Evolutionary conservation across 2,329 filamentous ascomycete genomes (phyloP), one percentile per base, ranked within the genome.

Genomic region (Penicillium psychrosexuale): DNA sequence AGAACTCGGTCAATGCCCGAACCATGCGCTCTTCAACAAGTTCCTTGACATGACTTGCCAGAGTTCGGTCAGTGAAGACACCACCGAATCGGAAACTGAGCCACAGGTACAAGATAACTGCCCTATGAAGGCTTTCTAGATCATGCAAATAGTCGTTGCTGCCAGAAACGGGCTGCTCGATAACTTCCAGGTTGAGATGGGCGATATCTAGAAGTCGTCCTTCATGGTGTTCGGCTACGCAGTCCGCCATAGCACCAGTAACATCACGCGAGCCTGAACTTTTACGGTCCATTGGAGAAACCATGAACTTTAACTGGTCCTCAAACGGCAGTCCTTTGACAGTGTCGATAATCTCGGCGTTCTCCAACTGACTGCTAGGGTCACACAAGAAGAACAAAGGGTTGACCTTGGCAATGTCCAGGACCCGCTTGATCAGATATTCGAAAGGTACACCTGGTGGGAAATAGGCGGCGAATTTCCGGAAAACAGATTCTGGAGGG

Each of bases 41-140:
- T 7, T 76, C 73, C 68, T 96, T 96, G 46, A 90, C 84, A 68
- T 96, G 86, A 60, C 89, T 87, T 0, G 90, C 91, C 40, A 96
- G 78, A 0, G 78, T 78, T 64, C 93, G 84, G 60, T 87, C 89
- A 6, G 78, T 82, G 71, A 97, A 96, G 47, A 95, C 81, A 46
- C 90, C 89, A 3, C 85, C 80, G 71, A 93, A 96, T 7, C 93
- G 87, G 73, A 93, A 97, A 64, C 89, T 93, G 15, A 99, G 80
- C 94, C 94, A 99, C 2, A 96, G 80, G 69, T 97, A 99, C 44
- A 92, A 77, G 42, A 93, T 90, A 36, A 99, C 77, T 28, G 84
- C 80, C 65, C 90, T 89, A 75, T 99, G 94, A 15, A 99, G 79
- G 3, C 77, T 72, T 71, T 99, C 94, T 19, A 97, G 78, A 8